Percentiles rank a stretch among this genome's conserved stretches.
Conservation (phyloP, 768 basidiomycete genomes). For the Naganishia randhawae region DNA sequence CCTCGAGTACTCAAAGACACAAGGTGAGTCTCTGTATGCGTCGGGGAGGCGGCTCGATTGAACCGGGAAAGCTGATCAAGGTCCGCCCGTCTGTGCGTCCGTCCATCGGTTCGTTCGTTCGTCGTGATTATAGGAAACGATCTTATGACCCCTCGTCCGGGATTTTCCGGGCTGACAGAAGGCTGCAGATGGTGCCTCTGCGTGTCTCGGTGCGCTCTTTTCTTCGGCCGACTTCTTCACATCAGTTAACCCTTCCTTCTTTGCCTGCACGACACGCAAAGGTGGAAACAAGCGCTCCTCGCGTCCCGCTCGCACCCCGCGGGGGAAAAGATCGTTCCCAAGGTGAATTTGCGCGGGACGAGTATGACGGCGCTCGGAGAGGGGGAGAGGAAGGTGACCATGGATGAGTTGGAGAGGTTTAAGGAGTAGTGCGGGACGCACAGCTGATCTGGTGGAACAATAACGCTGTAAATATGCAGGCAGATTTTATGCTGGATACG, state of each 20-base stretch:
- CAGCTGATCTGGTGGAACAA: no score
- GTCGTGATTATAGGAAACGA: constrained; percentile 40
- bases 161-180: constrained; percentile 44
- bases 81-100: no score
- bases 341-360: constrained; percentile 42
- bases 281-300: constrained; percentile 47
- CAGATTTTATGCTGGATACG: no score
- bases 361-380: constrained; percentile 39
- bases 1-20: constrained; percentile 43
- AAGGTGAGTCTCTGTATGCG: constrained; percentile 33
- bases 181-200: constrained; percentile 51
- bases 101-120: neutral
- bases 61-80: neutral
- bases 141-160: constrained; percentile 40
- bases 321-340: constrained; percentile 25
- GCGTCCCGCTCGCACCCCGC: neutral
- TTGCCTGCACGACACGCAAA: neutral
- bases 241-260: neutral
- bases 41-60: neutral
- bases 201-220: constrained; percentile 40
- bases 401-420: constrained; percentile 46
- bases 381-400: constrained; percentile 29
- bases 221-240: neutral
- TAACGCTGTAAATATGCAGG: no score
- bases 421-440: constrained; percentile 25